Evolutionary conservation across 2,329 filamentous ascomycete species (phyloP).

Genomic region (Phoma sp.): DNA sequence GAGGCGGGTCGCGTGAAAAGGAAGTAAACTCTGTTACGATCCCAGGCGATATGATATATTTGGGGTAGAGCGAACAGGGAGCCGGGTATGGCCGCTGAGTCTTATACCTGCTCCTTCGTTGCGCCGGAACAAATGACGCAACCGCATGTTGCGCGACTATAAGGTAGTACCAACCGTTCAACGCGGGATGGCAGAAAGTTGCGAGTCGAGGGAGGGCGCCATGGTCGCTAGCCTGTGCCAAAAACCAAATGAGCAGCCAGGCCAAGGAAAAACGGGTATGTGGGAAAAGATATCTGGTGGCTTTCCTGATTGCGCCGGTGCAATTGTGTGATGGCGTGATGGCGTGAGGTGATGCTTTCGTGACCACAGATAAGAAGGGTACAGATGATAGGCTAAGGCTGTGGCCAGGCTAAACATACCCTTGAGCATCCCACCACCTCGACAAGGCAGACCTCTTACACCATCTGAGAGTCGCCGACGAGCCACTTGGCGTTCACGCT

Average conservation of each 20-base stretch:
- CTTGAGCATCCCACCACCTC: constrained; percentile 18
- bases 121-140: constrained; percentile 37
- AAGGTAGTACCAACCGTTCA: constrained; percentile 19
- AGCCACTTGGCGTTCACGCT: too few species aligned
- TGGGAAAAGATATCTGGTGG: constrained; percentile 17
- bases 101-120: constrained; percentile 45
- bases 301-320: constrained; percentile 19
- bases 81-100: constrained; percentile 17
- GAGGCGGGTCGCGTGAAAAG: constrained; percentile 9
- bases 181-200: constrained; percentile 37
- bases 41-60: constrained; percentile 15
- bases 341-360: constrained; percentile 43
- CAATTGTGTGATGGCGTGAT: constrained; percentile 38
- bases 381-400: constrained; percentile 35
- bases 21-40: constrained; percentile 15
- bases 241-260: constrained; percentile 21
- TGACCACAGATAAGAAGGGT: constrained; percentile 33
- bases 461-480: too few species aligned
- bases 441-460: background rate
- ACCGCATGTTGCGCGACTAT: constrained; percentile 20
- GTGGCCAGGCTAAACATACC: constrained; percentile 36
- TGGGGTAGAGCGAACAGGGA: constrained; percentile 6
- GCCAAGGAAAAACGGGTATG: constrained; percentile 30
- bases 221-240: constrained; percentile 18
- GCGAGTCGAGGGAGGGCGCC: constrained; percentile 24